Conservation (phyloP, 805 yeast genomes). For the Hemisphaericaspora nanyangensis region DNA sequence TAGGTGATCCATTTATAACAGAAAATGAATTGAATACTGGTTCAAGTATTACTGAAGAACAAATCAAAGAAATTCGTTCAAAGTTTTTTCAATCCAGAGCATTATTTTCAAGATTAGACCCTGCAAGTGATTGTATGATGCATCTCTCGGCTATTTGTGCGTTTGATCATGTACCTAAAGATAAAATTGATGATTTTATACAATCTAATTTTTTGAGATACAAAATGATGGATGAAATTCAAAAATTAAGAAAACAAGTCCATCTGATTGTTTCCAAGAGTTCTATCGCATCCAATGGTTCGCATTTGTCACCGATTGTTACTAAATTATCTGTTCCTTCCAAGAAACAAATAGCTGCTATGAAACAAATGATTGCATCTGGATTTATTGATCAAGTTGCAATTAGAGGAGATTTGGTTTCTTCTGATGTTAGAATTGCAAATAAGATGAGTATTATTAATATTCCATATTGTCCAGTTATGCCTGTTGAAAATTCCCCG, state of each 20-base stretch:
- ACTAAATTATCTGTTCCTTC: constrained; percentile 62
- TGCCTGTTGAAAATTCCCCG: constrained; percentile 48
- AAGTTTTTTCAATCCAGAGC: constrained; percentile 57
- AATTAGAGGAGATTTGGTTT: constrained; percentile 70
- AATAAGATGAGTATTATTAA: constrained; percentile 55
- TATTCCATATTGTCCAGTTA: constrained; percentile 63
- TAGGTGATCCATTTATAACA: constrained; percentile 83
- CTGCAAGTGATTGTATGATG: constrained; percentile 69
- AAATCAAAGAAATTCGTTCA: constrained; percentile 39
- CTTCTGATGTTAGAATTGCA: constrained; percentile 56
- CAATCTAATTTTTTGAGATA: constrained; percentile 64
- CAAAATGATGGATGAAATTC: constrained; percentile 82
- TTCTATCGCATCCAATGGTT: constrained; percentile 56
- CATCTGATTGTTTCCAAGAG: constrained; percentile 58
- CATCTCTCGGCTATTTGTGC: constrained; percentile 85
- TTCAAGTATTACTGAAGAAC: constrained; percentile 26
- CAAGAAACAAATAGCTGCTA: constrained; percentile 63
- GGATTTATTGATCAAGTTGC: constrained; percentile 93
- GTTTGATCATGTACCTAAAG: constrained; percentile 63
- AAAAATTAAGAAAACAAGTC: constrained; percentile 76
- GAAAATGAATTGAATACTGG: constrained; percentile 59
- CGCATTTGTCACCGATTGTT: constrained; percentile 39
- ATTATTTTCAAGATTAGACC: constrained; percentile 64
- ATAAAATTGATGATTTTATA: constrained; percentile 46
- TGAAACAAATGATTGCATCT: constrained; percentile 89